phyloP scores from a whole-genome alignment of 2,329 filamentous ascomycete species.

The Calcarisporium arbuscula region DNA sequence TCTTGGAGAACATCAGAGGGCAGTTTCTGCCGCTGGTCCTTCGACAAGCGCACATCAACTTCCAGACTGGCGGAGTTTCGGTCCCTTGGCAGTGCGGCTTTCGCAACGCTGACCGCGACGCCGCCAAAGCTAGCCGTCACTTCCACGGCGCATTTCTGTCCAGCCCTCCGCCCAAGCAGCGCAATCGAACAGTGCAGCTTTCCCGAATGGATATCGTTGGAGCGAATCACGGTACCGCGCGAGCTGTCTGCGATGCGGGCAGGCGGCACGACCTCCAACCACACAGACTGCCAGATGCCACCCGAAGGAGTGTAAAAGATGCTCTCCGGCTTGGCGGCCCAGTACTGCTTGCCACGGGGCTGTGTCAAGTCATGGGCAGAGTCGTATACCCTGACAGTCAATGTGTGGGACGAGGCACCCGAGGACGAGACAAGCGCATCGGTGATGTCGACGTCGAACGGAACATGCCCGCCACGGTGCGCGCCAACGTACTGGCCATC shows the following conservation, averaged over 20 bases:
- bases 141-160: conserved; percentile 41
- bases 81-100: conserved; percentile 45
- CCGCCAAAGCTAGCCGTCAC: conserved; percentile 48
- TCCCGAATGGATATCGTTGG: conserved; percentile 47
- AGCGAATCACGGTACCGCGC: conserved; percentile 50
- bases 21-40: conserved; percentile 32
- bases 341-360: conserved; percentile 63
- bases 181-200: conserved; percentile 43
- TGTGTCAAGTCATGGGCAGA: conserved; percentile 59
- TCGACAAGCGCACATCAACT: conserved; percentile 40
- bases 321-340: conserved; percentile 53
- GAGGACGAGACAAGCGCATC: conserved; percentile 32
- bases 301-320: conserved; percentile 54
- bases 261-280: conserved; percentile 48
- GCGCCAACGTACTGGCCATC: conserved; percentile 45
- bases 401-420: conserved; percentile 20
- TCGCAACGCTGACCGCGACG: too few species aligned
- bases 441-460: conserved; percentile 52
- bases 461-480: conserved; percentile 54
- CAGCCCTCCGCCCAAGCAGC: conserved; percentile 41
- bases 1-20: conserved; percentile 24
- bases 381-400: conserved; percentile 56
- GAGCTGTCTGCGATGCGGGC: conserved; percentile 48
- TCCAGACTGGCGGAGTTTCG: conserved; percentile 41
- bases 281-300: conserved; percentile 53